Evolutionary conservation across 2,329 filamentous ascomycete species (phyloP).

Genomic region (Pezicula carpinea): DNA sequence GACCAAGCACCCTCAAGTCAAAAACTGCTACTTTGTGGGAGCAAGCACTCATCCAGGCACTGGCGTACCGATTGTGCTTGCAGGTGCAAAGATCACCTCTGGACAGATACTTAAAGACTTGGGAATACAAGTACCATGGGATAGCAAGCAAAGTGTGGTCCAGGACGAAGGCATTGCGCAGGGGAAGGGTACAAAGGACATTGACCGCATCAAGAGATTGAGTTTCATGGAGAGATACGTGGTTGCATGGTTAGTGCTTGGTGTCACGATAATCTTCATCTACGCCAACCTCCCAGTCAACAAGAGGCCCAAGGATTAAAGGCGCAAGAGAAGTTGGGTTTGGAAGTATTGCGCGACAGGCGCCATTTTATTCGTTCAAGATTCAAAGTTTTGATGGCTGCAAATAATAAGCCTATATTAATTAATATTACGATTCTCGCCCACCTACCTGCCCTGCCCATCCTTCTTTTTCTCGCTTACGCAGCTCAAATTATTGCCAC

Average conservation of each 20-base stretch:
- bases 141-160: conserved; percentile 5
- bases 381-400: no score
- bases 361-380: no score
- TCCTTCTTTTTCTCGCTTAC: no score
- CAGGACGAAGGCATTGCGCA: conserved; percentile 15
- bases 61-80: conserved; percentile 68
- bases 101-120: conserved; percentile 42
- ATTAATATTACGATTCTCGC: no score
- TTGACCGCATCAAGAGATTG: conserved; percentile 13
- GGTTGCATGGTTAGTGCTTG: background rate
- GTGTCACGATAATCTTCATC: background rate
- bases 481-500: no score
- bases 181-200: conserved; percentile 15
- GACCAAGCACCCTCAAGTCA: conserved; percentile 39
- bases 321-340: no score
- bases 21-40: conserved; percentile 64
- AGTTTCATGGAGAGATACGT: background rate
- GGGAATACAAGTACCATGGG: conserved; percentile 16
- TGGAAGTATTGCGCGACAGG: no score
- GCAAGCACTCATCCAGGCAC: conserved; percentile 74
- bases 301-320: no score
- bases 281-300: no score
- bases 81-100: conserved; percentile 59
- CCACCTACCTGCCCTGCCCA: no score
- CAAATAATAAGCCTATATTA: no score